These are phyloP conservation scores for Parastagonospora nodorum DNA, from an alignment of 2,329 filamentous ascomycete genomes.

Conservation along the genomic window DNA sequence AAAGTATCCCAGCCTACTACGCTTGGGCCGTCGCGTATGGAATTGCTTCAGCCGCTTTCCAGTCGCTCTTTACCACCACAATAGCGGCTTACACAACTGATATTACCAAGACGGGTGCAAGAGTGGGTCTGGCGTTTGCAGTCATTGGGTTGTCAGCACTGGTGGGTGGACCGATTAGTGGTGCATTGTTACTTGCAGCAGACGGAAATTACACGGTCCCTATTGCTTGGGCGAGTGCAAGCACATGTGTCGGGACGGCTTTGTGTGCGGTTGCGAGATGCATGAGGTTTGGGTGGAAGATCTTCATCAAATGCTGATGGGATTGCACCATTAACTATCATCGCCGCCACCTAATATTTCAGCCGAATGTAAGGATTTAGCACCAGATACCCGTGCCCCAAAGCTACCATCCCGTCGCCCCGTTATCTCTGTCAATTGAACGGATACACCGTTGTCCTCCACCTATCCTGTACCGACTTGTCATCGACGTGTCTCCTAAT, in stretches of 20 bases:
- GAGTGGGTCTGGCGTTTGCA: conserved; percentile 60
- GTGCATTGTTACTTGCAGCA: conserved; percentile 54
- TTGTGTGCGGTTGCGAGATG: conserved; percentile 24
- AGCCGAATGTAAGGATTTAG: too few species aligned
- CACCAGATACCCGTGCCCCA: too few species aligned
- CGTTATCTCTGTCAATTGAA: too few species aligned
- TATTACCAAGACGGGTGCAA: conserved; percentile 46
- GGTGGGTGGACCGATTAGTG: conserved; percentile 59
- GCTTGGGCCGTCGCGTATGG: conserved; percentile 69
- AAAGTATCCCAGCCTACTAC: conserved; percentile 58
- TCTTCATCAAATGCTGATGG: conserved; percentile 23
- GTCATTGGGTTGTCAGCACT: conserved; percentile 56
- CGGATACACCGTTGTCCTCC: too few species aligned
- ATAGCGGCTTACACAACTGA: conserved; percentile 44
- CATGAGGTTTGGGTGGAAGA: conserved; percentile 29
- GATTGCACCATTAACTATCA: too few species aligned
- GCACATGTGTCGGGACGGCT: conserved; percentile 17
- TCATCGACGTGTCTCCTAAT: too few species aligned
- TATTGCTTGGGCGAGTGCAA: conserved; percentile 28
- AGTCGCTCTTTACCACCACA: conserved; percentile 48
- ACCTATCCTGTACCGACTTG: too few species aligned
- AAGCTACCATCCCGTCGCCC: too few species aligned
- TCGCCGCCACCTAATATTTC: too few species aligned
- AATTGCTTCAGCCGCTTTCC: conserved; percentile 56
- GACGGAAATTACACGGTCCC: conserved; percentile 36